These are phyloP conservation scores for Ilyonectria robusta DNA, from an alignment of 2,329 filamentous ascomycete species.

Conservation along the genomic window DNA sequence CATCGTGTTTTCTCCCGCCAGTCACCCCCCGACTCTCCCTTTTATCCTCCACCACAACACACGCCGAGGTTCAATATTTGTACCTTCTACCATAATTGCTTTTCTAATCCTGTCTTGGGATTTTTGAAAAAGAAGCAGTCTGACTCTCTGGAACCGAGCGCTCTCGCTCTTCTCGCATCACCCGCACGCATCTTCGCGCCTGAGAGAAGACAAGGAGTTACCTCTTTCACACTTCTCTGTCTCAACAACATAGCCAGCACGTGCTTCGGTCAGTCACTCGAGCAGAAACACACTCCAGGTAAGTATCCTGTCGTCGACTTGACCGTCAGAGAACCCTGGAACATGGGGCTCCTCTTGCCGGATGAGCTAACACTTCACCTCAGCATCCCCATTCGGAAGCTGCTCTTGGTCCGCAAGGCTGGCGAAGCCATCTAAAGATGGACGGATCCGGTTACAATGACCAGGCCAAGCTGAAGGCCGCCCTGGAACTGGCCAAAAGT, in stretches of 20 bases:
- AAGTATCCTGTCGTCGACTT: background rate
- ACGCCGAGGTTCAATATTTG: background rate
- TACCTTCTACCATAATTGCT: background rate
- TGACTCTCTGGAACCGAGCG: too few relatives aligned
- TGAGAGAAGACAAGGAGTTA: too few relatives aligned
- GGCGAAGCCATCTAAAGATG: conserved; percentile 28
- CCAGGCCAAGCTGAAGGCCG: conserved; percentile 45
- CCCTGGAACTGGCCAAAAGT: conserved; percentile 44
- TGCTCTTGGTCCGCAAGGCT: background rate
- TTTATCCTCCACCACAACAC: background rate
- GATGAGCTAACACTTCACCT: background rate
- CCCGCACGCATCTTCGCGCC: too few relatives aligned
- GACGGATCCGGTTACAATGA: conserved; percentile 41
- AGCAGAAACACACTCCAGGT: background rate
- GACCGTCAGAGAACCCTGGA: background rate
- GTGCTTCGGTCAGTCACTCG: too few relatives aligned
- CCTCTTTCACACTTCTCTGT: too few relatives aligned
- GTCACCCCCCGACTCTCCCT: background rate
- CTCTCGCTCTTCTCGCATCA: too few relatives aligned
- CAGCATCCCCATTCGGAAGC: too few relatives aligned
- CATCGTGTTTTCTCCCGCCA: background rate
- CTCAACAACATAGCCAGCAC: too few relatives aligned
- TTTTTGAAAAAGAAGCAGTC: too few relatives aligned
- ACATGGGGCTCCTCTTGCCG: background rate
- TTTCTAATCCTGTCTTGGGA: background rate